phyloP scores from a whole-genome alignment of 73 alveolate species.

The Blepharisma stoltei region DNA sequence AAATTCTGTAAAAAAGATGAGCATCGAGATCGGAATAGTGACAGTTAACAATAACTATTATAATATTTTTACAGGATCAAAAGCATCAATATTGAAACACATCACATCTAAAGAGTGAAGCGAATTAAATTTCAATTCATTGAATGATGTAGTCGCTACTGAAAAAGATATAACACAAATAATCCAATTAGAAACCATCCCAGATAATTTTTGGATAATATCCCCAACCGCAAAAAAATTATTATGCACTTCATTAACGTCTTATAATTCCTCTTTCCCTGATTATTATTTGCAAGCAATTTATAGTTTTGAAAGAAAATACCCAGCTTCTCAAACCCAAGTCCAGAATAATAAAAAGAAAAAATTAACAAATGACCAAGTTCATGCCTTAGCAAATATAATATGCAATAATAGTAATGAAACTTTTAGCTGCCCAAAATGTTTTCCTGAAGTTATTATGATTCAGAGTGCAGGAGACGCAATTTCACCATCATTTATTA shows the following conservation, averaged over 20 bases:
- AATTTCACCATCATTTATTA: background rate
- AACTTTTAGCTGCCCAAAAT: background rate
- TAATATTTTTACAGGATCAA: background rate
- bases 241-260: background rate
- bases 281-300: background rate
- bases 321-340: background rate
- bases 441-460: background rate
- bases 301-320: background rate
- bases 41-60: background rate
- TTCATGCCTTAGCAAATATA: background rate
- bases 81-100: background rate
- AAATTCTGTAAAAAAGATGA: background rate
- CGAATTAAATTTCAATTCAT: background rate
- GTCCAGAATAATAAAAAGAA: background rate
- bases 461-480: background rate
- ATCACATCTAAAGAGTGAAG: slow-evolving; percentile 1
- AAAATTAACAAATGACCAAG: background rate
- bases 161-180: background rate
- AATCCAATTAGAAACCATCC: background rate
- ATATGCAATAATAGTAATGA: background rate
- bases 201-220: slow-evolving; percentile 1
- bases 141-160: background rate
- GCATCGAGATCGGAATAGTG: background rate
- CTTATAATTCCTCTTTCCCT: background rate
- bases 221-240: background rate